Percentiles rank a stretch among this genome's conserved stretches.
phyloP scores from a whole-genome alignment of 202 grass and related monocot genomes.

The Digitaria exilis region DNA sequence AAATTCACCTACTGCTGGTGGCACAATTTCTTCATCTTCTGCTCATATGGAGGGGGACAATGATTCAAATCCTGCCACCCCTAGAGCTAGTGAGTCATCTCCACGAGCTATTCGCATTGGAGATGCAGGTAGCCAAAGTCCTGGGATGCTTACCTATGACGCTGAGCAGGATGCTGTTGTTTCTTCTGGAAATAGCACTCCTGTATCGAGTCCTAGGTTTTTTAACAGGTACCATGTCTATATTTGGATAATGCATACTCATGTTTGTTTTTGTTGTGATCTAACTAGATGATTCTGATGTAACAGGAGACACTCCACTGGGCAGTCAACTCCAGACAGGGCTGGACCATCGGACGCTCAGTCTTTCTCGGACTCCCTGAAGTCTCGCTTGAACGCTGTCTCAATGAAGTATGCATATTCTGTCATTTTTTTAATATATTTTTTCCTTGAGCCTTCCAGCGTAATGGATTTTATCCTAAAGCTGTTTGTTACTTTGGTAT shows the following conservation, averaged over 20 bases:
- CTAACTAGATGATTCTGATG: conserved; percentile 29
- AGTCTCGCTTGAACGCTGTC: conserved; percentile 81
- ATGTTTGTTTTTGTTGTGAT: conserved; percentile 29
- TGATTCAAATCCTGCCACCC: conserved; percentile 43
- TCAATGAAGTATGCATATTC: conserved; percentile 74
- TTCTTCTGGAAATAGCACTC: conserved; percentile 57
- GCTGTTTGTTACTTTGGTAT: neutral
- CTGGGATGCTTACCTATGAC: conserved; percentile 49
- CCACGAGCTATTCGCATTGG: conserved; percentile 45
- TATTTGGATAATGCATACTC: neutral
- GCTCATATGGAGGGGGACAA: conserved; percentile 40
- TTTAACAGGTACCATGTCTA: conserved; percentile 54
- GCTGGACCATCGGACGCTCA: conserved; percentile 81
- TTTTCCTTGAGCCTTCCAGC: conserved; percentile 15
- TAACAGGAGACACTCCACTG: conserved; percentile 63
- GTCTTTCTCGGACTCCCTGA: conserved; percentile 86
- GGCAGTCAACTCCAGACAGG: conserved; percentile 70
- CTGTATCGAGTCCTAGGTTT: conserved; percentile 56
- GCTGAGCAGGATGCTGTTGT: conserved; percentile 60
- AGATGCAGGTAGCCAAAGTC: conserved; percentile 48
- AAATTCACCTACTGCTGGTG: conserved; percentile 56
- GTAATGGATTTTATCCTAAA: conserved; percentile 21
- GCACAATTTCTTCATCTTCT: conserved; percentile 53
- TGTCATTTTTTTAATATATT: neutral
- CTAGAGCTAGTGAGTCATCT: conserved; percentile 44